These are phyloP conservation scores for Populus alba DNA, from an alignment of 345 rosid genomes.

Conservation along the genomic window DNA sequence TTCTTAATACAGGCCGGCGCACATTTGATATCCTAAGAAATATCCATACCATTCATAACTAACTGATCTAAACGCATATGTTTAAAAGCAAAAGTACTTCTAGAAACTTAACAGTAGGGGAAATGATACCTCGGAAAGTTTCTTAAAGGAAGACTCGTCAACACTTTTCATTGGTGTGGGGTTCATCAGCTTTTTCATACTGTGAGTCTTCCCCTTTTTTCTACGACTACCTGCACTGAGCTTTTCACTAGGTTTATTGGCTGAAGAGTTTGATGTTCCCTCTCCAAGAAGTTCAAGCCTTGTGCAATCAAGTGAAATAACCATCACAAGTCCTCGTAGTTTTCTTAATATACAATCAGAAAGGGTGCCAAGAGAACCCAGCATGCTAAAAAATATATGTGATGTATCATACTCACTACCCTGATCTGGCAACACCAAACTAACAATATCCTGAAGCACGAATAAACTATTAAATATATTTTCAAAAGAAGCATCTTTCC, in stretches of 20 bases:
- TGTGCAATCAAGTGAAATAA: conserved; percentile 66
- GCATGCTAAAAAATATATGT: conserved; percentile 63
- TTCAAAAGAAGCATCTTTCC: conserved; percentile 33
- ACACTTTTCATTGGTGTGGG: conserved; percentile 25
- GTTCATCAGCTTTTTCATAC: conserved; percentile 44
- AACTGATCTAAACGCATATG: conserved; percentile 1
- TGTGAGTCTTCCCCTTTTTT: conserved; percentile 56
- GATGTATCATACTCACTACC: conserved; percentile 36
- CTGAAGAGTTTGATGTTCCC: conserved; percentile 38
- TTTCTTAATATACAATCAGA: conserved; percentile 70
- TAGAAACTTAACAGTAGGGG: conserved; percentile 8
- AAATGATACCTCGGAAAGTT: conserved; percentile 51
- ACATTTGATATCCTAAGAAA: conserved; percentile 38
- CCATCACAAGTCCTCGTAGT: conserved; percentile 66
- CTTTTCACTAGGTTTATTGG: conserved; percentile 57
- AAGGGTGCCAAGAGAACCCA: conserved; percentile 56
- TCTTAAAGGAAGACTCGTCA: conserved; percentile 25
- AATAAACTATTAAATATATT: conserved; percentile 44
- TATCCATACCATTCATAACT: conserved; percentile 10
- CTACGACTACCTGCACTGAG: conserved; percentile 39
- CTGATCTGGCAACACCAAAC: conserved; percentile 38
- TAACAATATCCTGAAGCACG: conserved; percentile 57
- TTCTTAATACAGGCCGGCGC: conserved; percentile 20
- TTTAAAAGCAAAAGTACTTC: neutral
- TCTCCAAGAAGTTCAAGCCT: conserved; percentile 79